Percentiles rank a stretch among this genome's conserved stretches.
These are phyloP conservation scores for Raffaelea ambrosiae DNA, from an alignment of 2,329 filamentous ascomycete species.

Conservation along the genomic window DNA sequence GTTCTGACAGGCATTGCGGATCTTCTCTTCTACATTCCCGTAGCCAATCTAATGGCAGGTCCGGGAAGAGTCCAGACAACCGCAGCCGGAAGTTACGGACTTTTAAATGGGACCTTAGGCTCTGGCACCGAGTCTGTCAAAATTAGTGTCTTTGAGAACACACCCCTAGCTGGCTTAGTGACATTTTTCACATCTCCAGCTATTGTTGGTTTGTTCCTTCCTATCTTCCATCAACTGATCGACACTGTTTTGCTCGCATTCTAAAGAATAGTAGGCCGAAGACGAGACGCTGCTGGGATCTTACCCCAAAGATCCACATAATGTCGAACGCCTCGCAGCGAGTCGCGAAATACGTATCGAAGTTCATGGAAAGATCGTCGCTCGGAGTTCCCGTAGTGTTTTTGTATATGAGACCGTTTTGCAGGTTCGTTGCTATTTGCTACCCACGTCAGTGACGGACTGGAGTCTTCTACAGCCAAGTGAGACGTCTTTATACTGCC, in stretches of 20 bases:
- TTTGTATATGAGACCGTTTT: constrained; percentile 55
- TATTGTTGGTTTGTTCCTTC: background rate
- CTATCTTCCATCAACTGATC: background rate
- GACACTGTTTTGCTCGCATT: background rate
- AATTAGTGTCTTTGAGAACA: background rate
- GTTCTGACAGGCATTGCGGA: background rate
- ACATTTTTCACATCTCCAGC: background rate
- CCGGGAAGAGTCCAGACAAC: background rate
- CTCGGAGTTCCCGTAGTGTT: constrained; percentile 33
- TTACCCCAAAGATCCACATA: constrained; percentile 61
- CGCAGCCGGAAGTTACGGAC: background rate
- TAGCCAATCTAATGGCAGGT: background rate
- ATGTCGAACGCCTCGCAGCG: constrained; percentile 52
- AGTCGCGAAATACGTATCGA: constrained; percentile 42
- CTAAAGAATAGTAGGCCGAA: constrained; percentile 27
- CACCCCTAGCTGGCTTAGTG: background rate
- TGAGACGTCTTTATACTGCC: constrained; percentile 47
- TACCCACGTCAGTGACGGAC: constrained; percentile 38
- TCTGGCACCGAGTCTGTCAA: background rate
- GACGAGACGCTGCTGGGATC: constrained; percentile 25
- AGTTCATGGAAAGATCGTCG: constrained; percentile 36
- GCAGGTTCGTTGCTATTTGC: constrained; percentile 51
- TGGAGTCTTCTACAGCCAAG: constrained; percentile 37
- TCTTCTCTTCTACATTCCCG: background rate
- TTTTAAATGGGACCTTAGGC: background rate